Percentiles rank a stretch among this genome's conserved stretches.
phyloP scores from a whole-genome alignment of 306 rosid species.

The Geum urbanum region DNA sequence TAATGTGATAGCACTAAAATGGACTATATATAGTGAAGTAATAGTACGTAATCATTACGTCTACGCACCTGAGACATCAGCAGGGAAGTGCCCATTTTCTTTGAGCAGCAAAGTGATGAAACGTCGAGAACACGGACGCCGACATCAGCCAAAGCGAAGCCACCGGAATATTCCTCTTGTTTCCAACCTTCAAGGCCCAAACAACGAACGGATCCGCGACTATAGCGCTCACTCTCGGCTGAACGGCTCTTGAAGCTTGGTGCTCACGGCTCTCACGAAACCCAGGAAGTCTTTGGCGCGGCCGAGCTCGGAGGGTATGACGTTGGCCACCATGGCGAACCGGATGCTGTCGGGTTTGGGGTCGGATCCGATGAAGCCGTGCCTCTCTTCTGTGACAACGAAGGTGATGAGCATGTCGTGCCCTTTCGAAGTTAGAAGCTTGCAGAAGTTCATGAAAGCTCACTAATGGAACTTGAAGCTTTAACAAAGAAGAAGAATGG shows the following conservation, averaged over 20 bases:
- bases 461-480: too few species aligned
- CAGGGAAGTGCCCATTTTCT: constrained; percentile 29
- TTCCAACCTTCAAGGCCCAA: constrained; percentile 33
- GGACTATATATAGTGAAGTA: too few species aligned
- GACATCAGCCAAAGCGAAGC: constrained; percentile 42
- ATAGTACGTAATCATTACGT: background rate
- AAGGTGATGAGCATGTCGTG: constrained; percentile 27
- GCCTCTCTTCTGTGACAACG: constrained; percentile 50
- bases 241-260: constrained; percentile 36
- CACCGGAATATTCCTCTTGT: constrained; percentile 33
- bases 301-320: constrained; percentile 32
- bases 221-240: constrained; percentile 15
- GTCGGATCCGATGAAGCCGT: constrained; percentile 27
- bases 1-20: too few species aligned
- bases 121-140: constrained; percentile 20
- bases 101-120: constrained; percentile 18
- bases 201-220: constrained; percentile 17
- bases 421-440: constrained; percentile 17
- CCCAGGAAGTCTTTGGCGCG: constrained; percentile 22
- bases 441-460: constrained; percentile 63
- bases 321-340: constrained; percentile 28
- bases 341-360: constrained; percentile 24
- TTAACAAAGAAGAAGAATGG: too few species aligned
- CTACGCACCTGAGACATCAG: constrained; percentile 26
- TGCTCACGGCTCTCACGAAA: constrained; percentile 25